Evolutionary conservation across 2,329 filamentous ascomycete species (phyloP), one percentile per base, ranked within the genome.

Genomic region (Xylariaceae sp.): DNA sequence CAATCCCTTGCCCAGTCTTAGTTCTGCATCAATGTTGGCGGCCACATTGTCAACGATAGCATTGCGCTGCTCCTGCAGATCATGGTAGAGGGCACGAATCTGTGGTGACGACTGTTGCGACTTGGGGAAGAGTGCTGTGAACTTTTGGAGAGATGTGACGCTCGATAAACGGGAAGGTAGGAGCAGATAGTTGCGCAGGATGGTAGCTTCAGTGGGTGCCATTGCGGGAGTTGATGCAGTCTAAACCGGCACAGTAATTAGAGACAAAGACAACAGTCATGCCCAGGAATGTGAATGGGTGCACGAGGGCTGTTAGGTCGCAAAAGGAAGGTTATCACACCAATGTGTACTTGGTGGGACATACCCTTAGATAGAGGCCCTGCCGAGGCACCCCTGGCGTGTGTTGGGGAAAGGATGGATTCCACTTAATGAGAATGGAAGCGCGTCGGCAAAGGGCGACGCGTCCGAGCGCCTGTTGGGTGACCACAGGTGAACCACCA

Each of bases 181-280:
- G 28, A 94, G 76, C 44, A 95, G 79, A 62, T 91, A 94, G 64
- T 85, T 83, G 56, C 74, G 74, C 38, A 95, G 76, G 50, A 95
- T 86, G 19, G 80, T 76, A 42, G 78, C 72, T 67, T 95, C 89
- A 34, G 81, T 83, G 8, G 85, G 82, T 3, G 86, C 71, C 84
- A 89, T 89, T 7, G 15, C 15, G 22, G 22, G 6, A 26, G 22
- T 26, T 26, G 22, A 11, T 11, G 22, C 6, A 26, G 22, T 6
- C 22, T 11, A 26, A 26, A 26, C 6, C 6, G 22, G 11, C 22
- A 45, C 48, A 69, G 40, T 37, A 24, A 17, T 16, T 6, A n/a
- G 15, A n/a, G 13, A 32, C 13, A 32, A 32, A n/a, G 30, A n/a
- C 30, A 32, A 32, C 30, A 32, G 15, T 26, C 11, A 11, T 11